Evolutionary conservation across 768 basidiomycete species (phyloP).

Genomic region (Infundibulicybe gibba): DNA sequence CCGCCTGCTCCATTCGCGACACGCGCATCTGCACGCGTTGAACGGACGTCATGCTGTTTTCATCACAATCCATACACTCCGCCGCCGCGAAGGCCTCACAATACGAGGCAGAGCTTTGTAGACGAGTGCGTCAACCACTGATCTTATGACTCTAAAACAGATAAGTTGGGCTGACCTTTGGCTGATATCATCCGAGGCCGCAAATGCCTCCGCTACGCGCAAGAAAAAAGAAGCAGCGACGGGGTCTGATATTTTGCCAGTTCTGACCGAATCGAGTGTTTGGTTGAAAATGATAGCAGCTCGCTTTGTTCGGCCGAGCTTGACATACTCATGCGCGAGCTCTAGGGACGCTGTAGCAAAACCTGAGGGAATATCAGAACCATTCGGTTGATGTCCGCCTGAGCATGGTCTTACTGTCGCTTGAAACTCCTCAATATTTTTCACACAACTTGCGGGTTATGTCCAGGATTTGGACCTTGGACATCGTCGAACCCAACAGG

Average conservation of each 20-base stretch:
- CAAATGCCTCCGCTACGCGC: conserved; percentile 64
- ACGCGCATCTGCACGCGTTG: conserved; percentile 60
- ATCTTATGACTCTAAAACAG: no score
- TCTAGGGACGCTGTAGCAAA: conserved; percentile 64
- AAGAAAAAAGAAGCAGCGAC: conserved; percentile 54
- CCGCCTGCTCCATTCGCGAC: conserved; percentile 61
- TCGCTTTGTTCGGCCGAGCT: conserved; percentile 69
- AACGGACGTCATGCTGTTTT: conserved; percentile 45
- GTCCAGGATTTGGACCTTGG: conserved; percentile 66
- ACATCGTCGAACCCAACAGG: conserved; percentile 59
- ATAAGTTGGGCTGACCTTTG: conserved; percentile 48
- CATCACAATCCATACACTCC: conserved; percentile 32
- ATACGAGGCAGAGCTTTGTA: conserved; percentile 46
- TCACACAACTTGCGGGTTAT: conserved; percentile 61
- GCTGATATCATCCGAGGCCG: conserved; percentile 50
- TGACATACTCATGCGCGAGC: conserved; percentile 76
- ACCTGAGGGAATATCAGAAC: conserved; percentile 29
- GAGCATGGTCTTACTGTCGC: conserved; percentile 39
- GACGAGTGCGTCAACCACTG: conserved; percentile 1
- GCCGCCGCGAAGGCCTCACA: conserved; percentile 55
- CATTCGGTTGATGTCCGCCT: neutral
- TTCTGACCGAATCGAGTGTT: conserved; percentile 41
- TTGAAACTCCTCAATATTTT: conserved; percentile 31
- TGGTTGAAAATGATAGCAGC: conserved; percentile 66
- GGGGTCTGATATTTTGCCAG: conserved; percentile 45